These are phyloP conservation scores for Mixia osmundae DNA, from an alignment of 1,284 basidiomycete species.

Conservation along the genomic window DNA sequence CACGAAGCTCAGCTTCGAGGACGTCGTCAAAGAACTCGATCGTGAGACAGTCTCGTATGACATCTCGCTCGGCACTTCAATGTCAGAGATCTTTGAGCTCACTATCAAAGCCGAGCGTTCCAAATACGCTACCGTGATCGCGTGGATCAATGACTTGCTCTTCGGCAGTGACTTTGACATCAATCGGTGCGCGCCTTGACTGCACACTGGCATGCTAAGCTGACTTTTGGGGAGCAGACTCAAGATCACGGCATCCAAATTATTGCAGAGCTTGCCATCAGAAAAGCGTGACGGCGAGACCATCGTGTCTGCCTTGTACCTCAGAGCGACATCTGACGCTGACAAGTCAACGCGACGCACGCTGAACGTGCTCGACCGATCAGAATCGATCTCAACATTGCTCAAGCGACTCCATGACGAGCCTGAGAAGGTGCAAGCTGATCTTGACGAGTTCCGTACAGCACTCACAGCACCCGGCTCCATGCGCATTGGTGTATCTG, in stretches of 20 bases:
- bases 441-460: slow-evolving; percentile 47
- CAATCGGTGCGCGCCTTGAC: slow-evolving; percentile 37
- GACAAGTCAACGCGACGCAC: slow-evolving; percentile 47
- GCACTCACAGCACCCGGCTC: slow-evolving; percentile 55
- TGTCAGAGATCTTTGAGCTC: slow-evolving; percentile 52
- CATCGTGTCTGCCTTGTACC: slow-evolving; percentile 49
- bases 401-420: slow-evolving; percentile 46
- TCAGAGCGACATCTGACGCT: slow-evolving; percentile 30
- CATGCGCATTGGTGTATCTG: slow-evolving; percentile 65
- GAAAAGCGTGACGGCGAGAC: slow-evolving; percentile 72
- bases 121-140: slow-evolving; percentile 56
- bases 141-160: slow-evolving; percentile 77
- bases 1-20: slow-evolving; percentile 51
- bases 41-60: slow-evolving; percentile 78
- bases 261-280: slow-evolving; percentile 75
- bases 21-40: slow-evolving; percentile 75
- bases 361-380: slow-evolving; percentile 45
- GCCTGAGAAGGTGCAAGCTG: slow-evolving; percentile 44
- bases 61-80: slow-evolving; percentile 41
- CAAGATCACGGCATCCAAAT: slow-evolving; percentile 64
- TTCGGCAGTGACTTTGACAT: slow-evolving; percentile 57
- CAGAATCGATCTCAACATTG: slow-evolving; percentile 56
- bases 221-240: slow-evolving; percentile 30
- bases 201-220: slow-evolving; percentile 4
- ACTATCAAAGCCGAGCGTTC: slow-evolving; percentile 60